Base-by-base conservation (phyloP, 2,329 filamentous ascomycete genomes). In the Mollisiaceae sp. region DNA sequence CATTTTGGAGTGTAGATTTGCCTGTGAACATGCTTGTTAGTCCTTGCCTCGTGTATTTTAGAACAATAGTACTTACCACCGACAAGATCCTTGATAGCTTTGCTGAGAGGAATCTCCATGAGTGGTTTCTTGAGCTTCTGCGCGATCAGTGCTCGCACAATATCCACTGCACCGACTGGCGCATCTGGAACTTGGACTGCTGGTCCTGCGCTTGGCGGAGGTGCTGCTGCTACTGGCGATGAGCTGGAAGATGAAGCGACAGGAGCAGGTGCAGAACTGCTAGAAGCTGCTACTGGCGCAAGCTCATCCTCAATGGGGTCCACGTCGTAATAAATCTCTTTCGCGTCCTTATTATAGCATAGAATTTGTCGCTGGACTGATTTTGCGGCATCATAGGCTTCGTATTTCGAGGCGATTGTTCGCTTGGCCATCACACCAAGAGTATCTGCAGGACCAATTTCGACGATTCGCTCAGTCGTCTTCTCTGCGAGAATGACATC, bases 251-350 rank as follows among this genome's bases (percentile, higher is more conserved):
- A 79, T 60, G 82, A 75, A 45, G 81, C 77, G 62, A 80, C 72
- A 24, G 80, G 72, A 52, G 82, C 76, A 57, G 81, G 73, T 5
- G 82, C 72, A 55, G 78, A 71, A 58, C 78, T 72, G 57, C 78
- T 76, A 22, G 81, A 72, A 52, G 76, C 70, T 24, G 82, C 77
- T 61, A 85, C 77, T 68, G 89, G 82, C 75, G 91, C 90, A 56
- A 91, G 86, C 79, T 98, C 95, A 65, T 99, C 95, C 75, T 96
- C 93, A 36, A 97, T 84, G 0, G 95, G 95, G 76, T 99, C 95
- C 54, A 97, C 94, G 77, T 97, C 94, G 80, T 99, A 99, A 84
- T 99, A 99, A 71, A 99, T 99, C 80, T 99, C 95, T 79, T 97
- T 98, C 64, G 93, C 91, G 77, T 99, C 95, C 81, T 99, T 99